Percentiles rank a stretch among this genome's conserved stretches.
phyloP scores from a whole-genome alignment of 192 early-diverging fungal species.

The Obelidium mucronatum region DNA sequence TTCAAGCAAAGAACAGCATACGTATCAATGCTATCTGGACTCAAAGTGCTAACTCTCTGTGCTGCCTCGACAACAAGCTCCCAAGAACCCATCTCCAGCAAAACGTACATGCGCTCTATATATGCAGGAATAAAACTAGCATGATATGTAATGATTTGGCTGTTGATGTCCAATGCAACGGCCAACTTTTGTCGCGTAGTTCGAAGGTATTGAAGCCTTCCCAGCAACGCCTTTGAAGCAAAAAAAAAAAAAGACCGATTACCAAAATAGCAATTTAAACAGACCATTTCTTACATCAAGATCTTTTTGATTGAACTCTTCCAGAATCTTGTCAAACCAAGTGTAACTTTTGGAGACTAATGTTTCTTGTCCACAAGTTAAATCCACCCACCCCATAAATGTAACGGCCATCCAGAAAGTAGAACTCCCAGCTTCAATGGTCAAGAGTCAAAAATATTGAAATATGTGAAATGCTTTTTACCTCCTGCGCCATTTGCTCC shows the following conservation, averaged over 20 bases:
- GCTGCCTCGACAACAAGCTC: constrained; percentile 57
- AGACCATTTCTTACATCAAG: constrained; percentile 50
- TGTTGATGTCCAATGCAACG: constrained; percentile 55
- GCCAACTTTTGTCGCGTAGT: constrained; percentile 43
- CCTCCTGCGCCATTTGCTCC: neutral
- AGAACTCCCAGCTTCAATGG: neutral
- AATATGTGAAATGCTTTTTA: too few species aligned
- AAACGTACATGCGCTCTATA: constrained; percentile 58
- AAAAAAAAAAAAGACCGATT: neutral
- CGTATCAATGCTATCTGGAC: constrained; percentile 56
- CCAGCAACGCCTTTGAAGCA: constrained; percentile 59
- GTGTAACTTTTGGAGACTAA: constrained; percentile 35
- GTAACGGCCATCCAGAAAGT: constrained; percentile 29
- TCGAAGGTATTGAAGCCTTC: constrained; percentile 45
- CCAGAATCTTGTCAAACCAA: constrained; percentile 60
- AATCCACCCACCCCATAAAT: constrained; percentile 58
- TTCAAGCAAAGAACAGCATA: constrained; percentile 41
- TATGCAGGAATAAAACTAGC: constrained; percentile 57
- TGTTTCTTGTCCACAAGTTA: constrained; percentile 39
- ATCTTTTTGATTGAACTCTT: constrained; percentile 49
- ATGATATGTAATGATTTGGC: constrained; percentile 55
- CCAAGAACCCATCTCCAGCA: constrained; percentile 55
- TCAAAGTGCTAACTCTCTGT: constrained; percentile 42
- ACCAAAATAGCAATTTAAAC: constrained; percentile 3
- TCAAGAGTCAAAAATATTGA: neutral